Conservation (phyloP, 2,329 filamentous ascomycete genomes). For the Clathrospora elynae region DNA sequence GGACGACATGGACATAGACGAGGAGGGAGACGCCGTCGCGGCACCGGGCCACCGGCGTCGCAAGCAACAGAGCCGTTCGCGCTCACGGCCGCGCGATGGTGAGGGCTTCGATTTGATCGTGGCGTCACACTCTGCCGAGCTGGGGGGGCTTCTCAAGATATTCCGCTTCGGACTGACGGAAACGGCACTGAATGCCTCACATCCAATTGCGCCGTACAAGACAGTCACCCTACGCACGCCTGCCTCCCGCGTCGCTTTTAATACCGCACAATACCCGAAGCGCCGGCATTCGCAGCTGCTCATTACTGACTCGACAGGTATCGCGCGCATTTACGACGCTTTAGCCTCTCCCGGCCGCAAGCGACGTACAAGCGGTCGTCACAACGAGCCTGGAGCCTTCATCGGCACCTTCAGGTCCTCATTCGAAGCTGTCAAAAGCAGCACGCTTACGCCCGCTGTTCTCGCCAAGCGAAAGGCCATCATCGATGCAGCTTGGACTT, state of each 20-base stretch:
- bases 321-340: constrained; percentile 63
- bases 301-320: constrained; percentile 60
- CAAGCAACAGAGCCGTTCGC: constrained; percentile 30
- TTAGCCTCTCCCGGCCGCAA: constrained; percentile 47
- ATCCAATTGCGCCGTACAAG: constrained; percentile 51
- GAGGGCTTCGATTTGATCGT: constrained; percentile 50
- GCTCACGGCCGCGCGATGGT: constrained; percentile 22
- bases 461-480: constrained; percentile 54
- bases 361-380: constrained; percentile 22
- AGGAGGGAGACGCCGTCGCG: constrained; percentile 26
- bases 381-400: constrained; percentile 35
- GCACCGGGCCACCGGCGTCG: constrained; percentile 26
- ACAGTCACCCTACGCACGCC: constrained; percentile 56
- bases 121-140: constrained; percentile 50
- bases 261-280: constrained; percentile 58
- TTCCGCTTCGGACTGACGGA: constrained; percentile 49
- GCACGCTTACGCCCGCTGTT: constrained; percentile 28
- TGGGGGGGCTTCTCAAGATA: constrained; percentile 49
- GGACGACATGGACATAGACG: constrained; percentile 47
- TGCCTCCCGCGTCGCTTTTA: constrained; percentile 60
- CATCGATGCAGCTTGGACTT: constrained; percentile 56
- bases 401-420: constrained; percentile 41
- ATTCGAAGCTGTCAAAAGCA: constrained; percentile 40
- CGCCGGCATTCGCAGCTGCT: constrained; percentile 60
- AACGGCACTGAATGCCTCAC: constrained; percentile 45